Evolutionary conservation across 2,329 filamentous ascomycete genomes (phyloP), one percentile per base, ranked within the genome.

Genomic region (Lachnellula arida): DNA sequence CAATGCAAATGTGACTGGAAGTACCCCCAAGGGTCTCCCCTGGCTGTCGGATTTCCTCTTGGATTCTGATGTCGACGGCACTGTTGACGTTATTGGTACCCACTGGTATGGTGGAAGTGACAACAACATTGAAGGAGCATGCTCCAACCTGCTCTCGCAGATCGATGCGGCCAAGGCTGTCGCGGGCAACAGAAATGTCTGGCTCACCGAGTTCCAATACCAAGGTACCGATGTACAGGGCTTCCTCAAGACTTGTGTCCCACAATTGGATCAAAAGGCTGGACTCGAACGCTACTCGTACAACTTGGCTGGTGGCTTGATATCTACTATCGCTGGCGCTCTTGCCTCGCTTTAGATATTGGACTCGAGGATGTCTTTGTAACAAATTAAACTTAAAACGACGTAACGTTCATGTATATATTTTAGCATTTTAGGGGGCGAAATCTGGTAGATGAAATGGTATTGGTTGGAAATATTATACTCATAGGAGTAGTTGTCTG

Each of bases 121-220:
- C 28, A 32, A 32, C 3, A 8, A 32, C 28, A 2, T 32, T 4
- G 4, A 11, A 2, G 28, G 28, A 32, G 28, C 28, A 32, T 32
- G 28, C 9, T 3, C 9, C 9, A 32, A 32, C 28, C 9, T 32
- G 9, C 28, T 32, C 28, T 11, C 28, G 8, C 28, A 32, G 28
- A 8, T 32, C 28, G 28, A 3, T 8, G 28, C 28, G 0, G 28
- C 28, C 28, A 32, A 32, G 9, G 28, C 11, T 11, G 3, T 32
- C 9, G 28, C 28, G 8, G 28, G 28, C 3, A 69, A 60, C 51
- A 70, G 71, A 54, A 69, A 70, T n/a, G 64, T 79, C 54, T 79
- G 73, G 73, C 65, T 79, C 46, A 77, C 74, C 25, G 77, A 80
- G 65, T 75, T 75, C 58, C 75, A 72, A 56, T 65, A 71, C 32